Evolutionary conservation across 495 filamentous ascomycete genomes (phyloP), one percentile per base, ranked within the genome.

Genomic region (Lophiostoma macrostomum): DNA sequence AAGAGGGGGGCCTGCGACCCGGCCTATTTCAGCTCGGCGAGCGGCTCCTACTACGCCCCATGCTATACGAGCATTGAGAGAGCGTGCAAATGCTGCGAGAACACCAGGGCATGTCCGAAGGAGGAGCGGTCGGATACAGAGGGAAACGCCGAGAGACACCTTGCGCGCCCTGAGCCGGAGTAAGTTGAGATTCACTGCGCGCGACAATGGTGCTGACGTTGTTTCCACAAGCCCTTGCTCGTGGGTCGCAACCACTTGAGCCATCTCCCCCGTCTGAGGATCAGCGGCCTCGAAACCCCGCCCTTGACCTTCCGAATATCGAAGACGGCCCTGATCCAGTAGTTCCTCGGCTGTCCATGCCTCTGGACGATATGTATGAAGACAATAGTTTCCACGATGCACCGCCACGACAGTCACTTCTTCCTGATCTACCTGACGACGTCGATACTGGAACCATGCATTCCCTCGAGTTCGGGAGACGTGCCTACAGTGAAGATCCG

Each of bases 91-190:
- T n/a, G 85, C 83, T n/a, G 77, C 76, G 28, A 69, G 83, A 51
- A 91, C 87, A 0, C 86, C 88, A 22, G 84, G 79, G 23, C 53
- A 54, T n/a, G 75, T 79, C 43, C 77, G 85, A 3, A 74, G 87
- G 43, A 76, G 77, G 48, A 90, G 85, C 57, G 73, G 80, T 18
- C 76, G 81, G 32, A 72, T 84, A 53, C 81, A 85, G 62, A 78
- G 87, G 36, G 87, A 90, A 67, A 89, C 88, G 5, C 86, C 86
- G 5, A 81, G 86, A 46, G 83, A 90, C 64, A 72, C 82, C 18
- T 64, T 91, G 24, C 76, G 81, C 23, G 79, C 81, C 45, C 72
- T 93, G 8, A 83, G 85, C 44, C 79, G 74, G 50, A 35, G 58
- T 61, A 49, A 0, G 58, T 18, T 13, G 23, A n/a, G 7, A 5